Percentiles rank a stretch among this genome's conserved stretches.
These are phyloP conservation scores for Erysimum cheiri DNA, from an alignment of 441 rosid species.

Conservation along the genomic window DNA sequence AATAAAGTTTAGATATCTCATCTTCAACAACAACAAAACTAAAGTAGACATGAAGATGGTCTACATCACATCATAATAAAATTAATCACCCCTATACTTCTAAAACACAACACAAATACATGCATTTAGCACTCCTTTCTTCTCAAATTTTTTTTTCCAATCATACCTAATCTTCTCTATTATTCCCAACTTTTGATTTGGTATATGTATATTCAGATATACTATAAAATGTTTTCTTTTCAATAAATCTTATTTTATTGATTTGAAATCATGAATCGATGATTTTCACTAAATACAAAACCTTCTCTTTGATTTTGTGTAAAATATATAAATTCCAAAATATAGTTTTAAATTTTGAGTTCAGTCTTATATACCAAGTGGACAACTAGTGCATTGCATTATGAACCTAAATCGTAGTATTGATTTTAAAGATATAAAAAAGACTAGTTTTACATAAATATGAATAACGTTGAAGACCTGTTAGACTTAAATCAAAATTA, in stretches of 20 bases:
- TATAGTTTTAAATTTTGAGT: too few species aligned
- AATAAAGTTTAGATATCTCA: constrained; percentile 33
- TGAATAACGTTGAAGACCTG: constrained; percentile 19
- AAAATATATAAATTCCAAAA: background rate
- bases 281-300: too few species aligned
- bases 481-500: background rate
- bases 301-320: background rate
- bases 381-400: background rate
- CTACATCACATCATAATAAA: constrained; percentile 48
- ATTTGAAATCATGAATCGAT: too few species aligned
- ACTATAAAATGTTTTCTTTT: background rate
- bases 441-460: background rate
- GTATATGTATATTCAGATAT: background rate
- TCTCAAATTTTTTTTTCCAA: constrained; percentile 18
- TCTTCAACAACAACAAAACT: constrained; percentile 39
- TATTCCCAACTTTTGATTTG: constrained; percentile 33
- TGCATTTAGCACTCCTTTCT: constrained; percentile 49
- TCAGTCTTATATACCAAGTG: background rate
- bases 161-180: constrained; percentile 48
- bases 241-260: background rate
- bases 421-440: background rate
- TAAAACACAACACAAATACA: constrained; percentile 44
- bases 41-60: constrained; percentile 46
- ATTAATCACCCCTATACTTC: constrained; percentile 55
- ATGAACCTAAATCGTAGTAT: background rate